Percentiles rank a stretch among this genome's conserved stretches.
Conservation (phyloP, 371 early-diverging fungal genomes). For the Apophysomyces sp. region DNA sequence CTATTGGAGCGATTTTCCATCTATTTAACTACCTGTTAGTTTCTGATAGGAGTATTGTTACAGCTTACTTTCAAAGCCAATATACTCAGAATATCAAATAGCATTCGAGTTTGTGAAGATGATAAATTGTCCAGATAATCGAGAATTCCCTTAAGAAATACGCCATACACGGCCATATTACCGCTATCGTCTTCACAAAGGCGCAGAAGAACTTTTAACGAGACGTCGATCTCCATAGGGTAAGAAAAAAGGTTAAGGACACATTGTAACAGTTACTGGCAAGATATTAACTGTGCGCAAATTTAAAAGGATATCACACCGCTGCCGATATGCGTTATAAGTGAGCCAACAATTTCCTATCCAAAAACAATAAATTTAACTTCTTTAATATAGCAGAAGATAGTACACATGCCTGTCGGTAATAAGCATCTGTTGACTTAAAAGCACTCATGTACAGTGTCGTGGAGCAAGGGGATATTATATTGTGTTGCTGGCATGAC, state of each 20-base stretch:
- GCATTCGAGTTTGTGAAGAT: constrained; percentile 61
- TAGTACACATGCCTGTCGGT: constrained; percentile 48
- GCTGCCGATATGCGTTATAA: constrained; percentile 85
- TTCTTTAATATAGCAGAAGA: neutral
- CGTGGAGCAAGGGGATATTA: constrained; percentile 47
- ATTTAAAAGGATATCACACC: constrained; percentile 53
- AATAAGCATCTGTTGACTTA: constrained; percentile 60
- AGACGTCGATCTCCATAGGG: constrained; percentile 63
- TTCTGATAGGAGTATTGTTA: neutral
- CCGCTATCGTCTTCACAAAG: constrained; percentile 52
- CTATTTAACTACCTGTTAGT: neutral
- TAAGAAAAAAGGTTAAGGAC: constrained; percentile 21
- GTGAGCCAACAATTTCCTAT: constrained; percentile 70
- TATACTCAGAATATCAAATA: constrained; percentile 74
- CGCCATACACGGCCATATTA: constrained; percentile 57
- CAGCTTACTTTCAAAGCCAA: constrained; percentile 57
- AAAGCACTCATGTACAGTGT: constrained; percentile 53
- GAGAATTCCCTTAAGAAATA: constrained; percentile 77
- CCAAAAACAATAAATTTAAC: neutral
- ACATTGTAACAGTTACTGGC: too few species aligned
- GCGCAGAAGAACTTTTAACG: constrained; percentile 56
- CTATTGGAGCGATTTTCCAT: neutral
- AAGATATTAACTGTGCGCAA: too few species aligned
- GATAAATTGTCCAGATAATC: constrained; percentile 76
- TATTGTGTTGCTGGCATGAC: constrained; percentile 47